Evolutionary conservation across 2,329 filamentous ascomycete genomes (phyloP), one percentile per base, ranked within the genome.

Genomic region (Chaetoscypha palmicola): DNA sequence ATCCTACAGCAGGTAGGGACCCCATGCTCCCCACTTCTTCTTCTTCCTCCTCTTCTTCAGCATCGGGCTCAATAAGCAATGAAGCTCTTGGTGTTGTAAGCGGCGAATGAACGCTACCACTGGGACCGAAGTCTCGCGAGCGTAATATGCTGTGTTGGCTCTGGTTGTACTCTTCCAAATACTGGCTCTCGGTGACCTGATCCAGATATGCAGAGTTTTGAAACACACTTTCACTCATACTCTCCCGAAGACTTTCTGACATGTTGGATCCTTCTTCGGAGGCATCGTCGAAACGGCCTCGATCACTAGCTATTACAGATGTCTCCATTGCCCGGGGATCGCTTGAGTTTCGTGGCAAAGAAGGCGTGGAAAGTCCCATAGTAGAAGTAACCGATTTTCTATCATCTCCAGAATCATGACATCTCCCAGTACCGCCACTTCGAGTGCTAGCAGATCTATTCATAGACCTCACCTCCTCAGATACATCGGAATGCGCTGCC

Each of bases 21-120:
- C 42, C 26, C 60, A 34, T 30, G 64, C 59, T 9, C n/a, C 19
- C 14, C 9, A 31, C 38, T 7, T 40, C 39, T 19, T 19, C 11
- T 11, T 12, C 11, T n/a, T n/a, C n/a, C n/a, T n/a, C n/a, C n/a
- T 33, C 31, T 17, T 14, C 16, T 66, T 59, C 48, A 69, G 68
- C 23, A 3, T 20, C 33, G 4, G 40, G 21, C 3, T 49, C 40
- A 22, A 60, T 14, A 16, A 55, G 50, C 35, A 70, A 56, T 2
- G 71, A 75, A 3, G 76, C 77, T 32, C 73, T 68, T 1, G 77
- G 77, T 0, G 77, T 81, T 5, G 72, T 68, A 4, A 61, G 43
- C 2, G 64, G 54, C 5, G 67, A 68, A 4, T 53, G n/a, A 52
- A 51, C 66, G 12, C 59, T 63, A 49, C 48, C 60, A 45, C 34